Percentiles rank a stretch among this genome's conserved stretches.
Evolutionary conservation across 2,329 filamentous ascomycete genomes (phyloP).

Genomic region (Cytospora paraplurivora): DNA sequence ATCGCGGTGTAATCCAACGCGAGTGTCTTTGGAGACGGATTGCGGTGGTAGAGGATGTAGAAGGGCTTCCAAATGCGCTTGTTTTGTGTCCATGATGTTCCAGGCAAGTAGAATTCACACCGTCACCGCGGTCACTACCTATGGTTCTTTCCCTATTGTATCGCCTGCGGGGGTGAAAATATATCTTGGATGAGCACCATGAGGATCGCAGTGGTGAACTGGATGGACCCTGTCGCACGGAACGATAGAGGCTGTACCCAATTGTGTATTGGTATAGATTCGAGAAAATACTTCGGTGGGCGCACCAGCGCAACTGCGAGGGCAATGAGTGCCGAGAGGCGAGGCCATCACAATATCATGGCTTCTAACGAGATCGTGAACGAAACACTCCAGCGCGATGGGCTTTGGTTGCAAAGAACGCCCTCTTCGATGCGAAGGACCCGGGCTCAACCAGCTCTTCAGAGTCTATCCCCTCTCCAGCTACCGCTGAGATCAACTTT

Average conservation of each 20-base stretch:
- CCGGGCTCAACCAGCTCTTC: slow-evolving; percentile 10
- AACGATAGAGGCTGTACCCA: slow-evolving; percentile 70
- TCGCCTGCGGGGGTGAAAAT: slow-evolving; percentile 59
- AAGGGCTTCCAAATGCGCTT: slow-evolving; percentile 76
- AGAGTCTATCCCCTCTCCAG: slow-evolving; percentile 42
- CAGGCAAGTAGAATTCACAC: slow-evolving; percentile 69
- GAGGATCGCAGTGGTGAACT: slow-evolving; percentile 64
- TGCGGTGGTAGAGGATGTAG: slow-evolving; percentile 66
- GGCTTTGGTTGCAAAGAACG: slow-evolving; percentile 41
- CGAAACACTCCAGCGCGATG: slow-evolving; percentile 56
- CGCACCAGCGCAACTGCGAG: slow-evolving; percentile 55
- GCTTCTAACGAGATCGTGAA: slow-evolving; percentile 67
- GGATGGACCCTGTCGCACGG: slow-evolving; percentile 58
- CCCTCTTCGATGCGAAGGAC: slow-evolving; percentile 38
- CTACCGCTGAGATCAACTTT: slow-evolving; percentile 56
- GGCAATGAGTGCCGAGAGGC: slow-evolving; percentile 55
- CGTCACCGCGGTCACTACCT: slow-evolving; percentile 65
- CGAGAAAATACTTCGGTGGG: slow-evolving; percentile 59
- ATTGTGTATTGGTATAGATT: slow-evolving; percentile 46
- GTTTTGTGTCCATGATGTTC: slow-evolving; percentile 66
- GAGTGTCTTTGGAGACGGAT: slow-evolving; percentile 66
- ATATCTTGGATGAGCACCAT: slow-evolving; percentile 58
- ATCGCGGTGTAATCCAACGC: slow-evolving; percentile 74
- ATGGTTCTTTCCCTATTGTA: slow-evolving; percentile 64
- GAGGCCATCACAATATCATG: slow-evolving; percentile 65